Evolutionary conservation across 345 rosid species (phyloP).

Genomic region (Sisymbrium irio): DNA sequence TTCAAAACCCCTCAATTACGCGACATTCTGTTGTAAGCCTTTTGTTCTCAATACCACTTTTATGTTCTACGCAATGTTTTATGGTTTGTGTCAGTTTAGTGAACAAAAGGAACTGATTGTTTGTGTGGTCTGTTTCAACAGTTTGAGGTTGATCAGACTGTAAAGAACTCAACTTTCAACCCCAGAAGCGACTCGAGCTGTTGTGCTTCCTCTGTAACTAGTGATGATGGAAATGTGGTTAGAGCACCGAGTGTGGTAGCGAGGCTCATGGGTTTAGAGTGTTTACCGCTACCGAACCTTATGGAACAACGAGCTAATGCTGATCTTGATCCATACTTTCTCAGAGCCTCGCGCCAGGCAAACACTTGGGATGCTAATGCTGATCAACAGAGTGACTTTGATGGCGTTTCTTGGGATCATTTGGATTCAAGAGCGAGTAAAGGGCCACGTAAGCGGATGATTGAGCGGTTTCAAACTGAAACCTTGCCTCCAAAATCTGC

Average conservation of each 20-base stretch:
- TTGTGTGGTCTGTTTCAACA: slow-evolving; percentile 34
- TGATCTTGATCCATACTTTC: slow-evolving; percentile 49
- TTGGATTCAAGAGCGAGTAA: slow-evolving; percentile 44
- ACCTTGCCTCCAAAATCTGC: slow-evolving; percentile 91
- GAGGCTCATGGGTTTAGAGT: slow-evolving; percentile 94
- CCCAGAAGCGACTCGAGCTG: slow-evolving; percentile 74
- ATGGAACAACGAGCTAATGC: slow-evolving; percentile 55
- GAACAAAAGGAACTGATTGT: not conserved
- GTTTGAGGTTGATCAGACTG: slow-evolving; percentile 70
- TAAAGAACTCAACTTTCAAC: slow-evolving; percentile 46
- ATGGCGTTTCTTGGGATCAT: slow-evolving; percentile 51
- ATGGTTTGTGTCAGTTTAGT: slow-evolving; percentile 35
- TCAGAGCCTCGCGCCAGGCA: slow-evolving; percentile 51
- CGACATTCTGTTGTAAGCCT: slow-evolving; percentile 26
- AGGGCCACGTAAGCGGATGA: slow-evolving; percentile 55
- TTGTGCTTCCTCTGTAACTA: slow-evolving; percentile 85
- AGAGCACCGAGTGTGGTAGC: slow-evolving; percentile 89
- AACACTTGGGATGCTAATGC: slow-evolving; percentile 44
- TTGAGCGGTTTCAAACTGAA: slow-evolving; percentile 93
- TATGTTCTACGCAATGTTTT: not conserved
- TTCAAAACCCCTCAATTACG: slow-evolving; percentile 19
- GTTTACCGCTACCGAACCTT: slow-evolving; percentile 60
- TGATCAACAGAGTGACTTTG: slow-evolving; percentile 45
- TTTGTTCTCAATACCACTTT: not conserved
- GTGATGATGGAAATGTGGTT: slow-evolving; percentile 80